Conservation (phyloP, 208 protist species). For the Leishmania major region DNA sequence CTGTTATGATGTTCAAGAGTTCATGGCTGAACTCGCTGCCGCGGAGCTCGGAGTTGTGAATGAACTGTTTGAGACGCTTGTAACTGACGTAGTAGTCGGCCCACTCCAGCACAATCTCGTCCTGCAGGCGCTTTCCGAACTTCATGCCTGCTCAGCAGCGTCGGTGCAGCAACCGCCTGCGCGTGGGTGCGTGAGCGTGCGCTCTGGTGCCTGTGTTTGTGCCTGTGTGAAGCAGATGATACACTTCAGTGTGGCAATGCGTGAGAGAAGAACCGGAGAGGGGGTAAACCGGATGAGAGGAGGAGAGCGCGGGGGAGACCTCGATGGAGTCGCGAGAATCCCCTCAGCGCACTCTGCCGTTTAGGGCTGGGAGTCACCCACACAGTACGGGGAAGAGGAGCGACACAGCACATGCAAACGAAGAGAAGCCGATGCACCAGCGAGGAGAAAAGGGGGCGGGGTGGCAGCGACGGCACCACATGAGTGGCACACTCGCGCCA, state of each 20-base stretch:
- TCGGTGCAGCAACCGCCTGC: background rate
- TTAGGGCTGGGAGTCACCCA: background rate
- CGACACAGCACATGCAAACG: background rate
- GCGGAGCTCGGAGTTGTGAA: slow-evolving; percentile 69
- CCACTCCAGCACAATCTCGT: slow-evolving; percentile 88
- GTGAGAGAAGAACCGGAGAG: background rate
- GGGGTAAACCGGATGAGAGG: background rate
- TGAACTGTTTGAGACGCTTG: slow-evolving; percentile 87
- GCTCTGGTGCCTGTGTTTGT: background rate
- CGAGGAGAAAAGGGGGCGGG: background rate
- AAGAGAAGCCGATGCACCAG: background rate
- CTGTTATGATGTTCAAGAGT: slow-evolving; percentile 71
- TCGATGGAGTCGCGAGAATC: too few species aligned
- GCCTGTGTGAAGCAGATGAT: background rate
- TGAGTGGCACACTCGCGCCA: background rate
- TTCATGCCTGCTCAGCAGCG: slow-evolving; percentile 59
- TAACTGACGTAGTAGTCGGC: slow-evolving; percentile 88
- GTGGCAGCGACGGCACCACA: background rate
- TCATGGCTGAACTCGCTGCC: slow-evolving; percentile 75
- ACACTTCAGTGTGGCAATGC: background rate
- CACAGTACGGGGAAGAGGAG: background rate
- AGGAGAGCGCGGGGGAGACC: too few species aligned
- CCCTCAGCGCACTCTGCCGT: background rate
- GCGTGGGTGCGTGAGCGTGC: background rate
- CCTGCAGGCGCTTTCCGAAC: slow-evolving; percentile 89